Evolutionary conservation across 192 early-diverging fungal species (phyloP).

Genomic region (Coemansia sp.): DNA sequence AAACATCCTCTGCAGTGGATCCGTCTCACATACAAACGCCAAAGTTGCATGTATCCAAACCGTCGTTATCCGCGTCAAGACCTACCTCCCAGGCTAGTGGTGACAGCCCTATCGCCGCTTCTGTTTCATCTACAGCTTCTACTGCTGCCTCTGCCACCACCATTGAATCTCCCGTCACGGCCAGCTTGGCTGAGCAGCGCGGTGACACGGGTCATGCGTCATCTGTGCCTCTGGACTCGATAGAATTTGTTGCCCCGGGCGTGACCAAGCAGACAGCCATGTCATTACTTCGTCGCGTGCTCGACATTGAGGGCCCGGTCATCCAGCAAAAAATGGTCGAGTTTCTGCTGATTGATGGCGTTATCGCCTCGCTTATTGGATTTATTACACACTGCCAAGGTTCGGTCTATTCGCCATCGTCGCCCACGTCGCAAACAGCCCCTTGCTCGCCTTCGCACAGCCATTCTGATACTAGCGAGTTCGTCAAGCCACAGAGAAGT

Average conservation of each 20-base stretch:
- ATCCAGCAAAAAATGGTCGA: conserved; percentile 55
- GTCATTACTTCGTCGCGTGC: conserved; percentile 45
- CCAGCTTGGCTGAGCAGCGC: neutral
- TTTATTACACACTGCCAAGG: conserved; percentile 49
- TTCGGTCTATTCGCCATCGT: conserved; percentile 37
- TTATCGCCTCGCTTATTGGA: conserved; percentile 48
- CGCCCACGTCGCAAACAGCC: conserved; percentile 21
- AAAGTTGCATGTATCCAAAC: too few relatives aligned
- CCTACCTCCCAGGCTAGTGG: neutral
- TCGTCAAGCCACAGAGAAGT: neutral
- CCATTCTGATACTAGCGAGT: neutral
- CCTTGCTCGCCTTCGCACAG: conserved; percentile 35
- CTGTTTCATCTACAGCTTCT: neutral
- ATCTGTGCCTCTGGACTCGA: conserved; percentile 31
- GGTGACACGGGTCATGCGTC: conserved; percentile 15
- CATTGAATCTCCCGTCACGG: too few relatives aligned
- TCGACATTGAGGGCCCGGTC: conserved; percentile 49
- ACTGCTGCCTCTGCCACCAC: neutral
- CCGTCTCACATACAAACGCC: too few relatives aligned
- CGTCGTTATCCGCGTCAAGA: neutral
- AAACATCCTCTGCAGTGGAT: neutral
- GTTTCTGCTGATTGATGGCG: conserved; percentile 53
- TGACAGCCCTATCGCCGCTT: neutral
- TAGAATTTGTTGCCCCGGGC: conserved; percentile 50
- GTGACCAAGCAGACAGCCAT: conserved; percentile 46